Evolutionary conservation across 768 basidiomycete genomes (phyloP), one percentile per base, ranked within the genome.

Genomic region (Symmetrospora coprosmae): DNA sequence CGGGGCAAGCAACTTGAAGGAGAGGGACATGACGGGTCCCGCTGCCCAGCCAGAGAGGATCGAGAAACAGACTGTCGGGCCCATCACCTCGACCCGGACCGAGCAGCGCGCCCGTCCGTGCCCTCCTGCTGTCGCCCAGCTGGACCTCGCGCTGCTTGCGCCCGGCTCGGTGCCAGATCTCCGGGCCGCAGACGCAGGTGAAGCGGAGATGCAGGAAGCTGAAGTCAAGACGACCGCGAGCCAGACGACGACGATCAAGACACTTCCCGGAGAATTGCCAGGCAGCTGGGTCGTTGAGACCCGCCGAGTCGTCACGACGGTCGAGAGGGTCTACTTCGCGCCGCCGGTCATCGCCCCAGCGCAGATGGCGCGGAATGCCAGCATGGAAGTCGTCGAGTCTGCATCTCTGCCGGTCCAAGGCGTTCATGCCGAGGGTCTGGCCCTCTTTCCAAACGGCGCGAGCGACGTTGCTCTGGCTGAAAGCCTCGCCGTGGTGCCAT

Each of bases 241-340:
- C 9, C 41, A 58, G 40, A 58, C 28, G n/a, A 21, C 46, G 7
- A 23, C 35, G 2, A 23, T 23, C 14, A 58, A 58, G 43, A 58
- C 43, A 27, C 13, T 46, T 33, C 55, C 55, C 14, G 55, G 55
- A 8, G 25, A 28, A 8, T 27, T 28, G 16, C 27, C 25, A 33
- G 55, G 55, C 17, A 43, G 39, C 19, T 58, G 55, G 55, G 31
- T 58, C 31, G 55, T 58, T 21, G 55, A 58, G 27, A 58, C 17
- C 30, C 40, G 55, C 2, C n/a, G 34, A n/a, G 55, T 58, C 19
- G 31, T 43, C 23, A 58, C 40, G 11, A 58, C 55, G 7, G 35
- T 41, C 4, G 55, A 58, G 31, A 21, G 43, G 9, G 43, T 58
- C 30, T 58, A 58, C 23, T 58, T 58, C 33, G 31, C 55, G 19